Conservation (phyloP, 2,329 filamentous ascomycete genomes). For the Cordyceps tenuipes region DNA sequence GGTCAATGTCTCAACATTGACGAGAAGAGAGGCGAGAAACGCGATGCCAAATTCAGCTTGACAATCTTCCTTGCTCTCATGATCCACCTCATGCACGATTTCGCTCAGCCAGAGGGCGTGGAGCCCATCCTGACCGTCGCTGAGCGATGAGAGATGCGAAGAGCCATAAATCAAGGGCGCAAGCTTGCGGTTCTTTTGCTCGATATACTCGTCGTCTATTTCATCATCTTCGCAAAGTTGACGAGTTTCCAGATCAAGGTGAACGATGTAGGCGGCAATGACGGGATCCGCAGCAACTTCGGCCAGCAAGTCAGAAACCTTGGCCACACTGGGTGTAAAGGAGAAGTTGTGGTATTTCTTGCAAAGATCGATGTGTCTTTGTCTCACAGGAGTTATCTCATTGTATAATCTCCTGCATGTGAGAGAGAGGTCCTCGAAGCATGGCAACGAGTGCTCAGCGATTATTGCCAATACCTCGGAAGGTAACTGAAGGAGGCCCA, state of each 20-base stretch:
- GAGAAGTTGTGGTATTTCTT: background rate
- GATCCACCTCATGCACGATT: background rate
- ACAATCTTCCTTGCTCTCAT: no score
- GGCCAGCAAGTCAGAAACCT: background rate
- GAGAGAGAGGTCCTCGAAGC: background rate
- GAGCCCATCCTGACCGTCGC: no score
- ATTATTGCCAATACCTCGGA: background rate
- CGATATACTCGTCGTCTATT: background rate
- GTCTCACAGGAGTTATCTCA: background rate
- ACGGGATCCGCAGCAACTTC: background rate
- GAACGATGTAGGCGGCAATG: slow-evolving; percentile 9
- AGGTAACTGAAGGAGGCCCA: background rate
- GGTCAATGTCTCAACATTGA: background rate
- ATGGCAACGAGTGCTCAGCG: background rate
- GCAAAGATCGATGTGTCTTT: background rate
- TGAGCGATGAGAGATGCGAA: background rate
- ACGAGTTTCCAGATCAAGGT: background rate
- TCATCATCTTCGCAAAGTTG: background rate
- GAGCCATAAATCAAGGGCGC: background rate
- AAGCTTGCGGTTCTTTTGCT: background rate
- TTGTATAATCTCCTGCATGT: background rate
- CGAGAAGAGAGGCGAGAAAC: background rate
- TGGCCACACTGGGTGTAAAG: background rate
- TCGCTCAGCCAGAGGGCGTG: background rate
- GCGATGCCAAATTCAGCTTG: background rate